Percentiles rank a stretch among this genome's conserved stretches.
Evolutionary conservation across 2,329 filamentous ascomycete genomes (phyloP).

Genomic region (Cadophora luteo-olivacea): DNA sequence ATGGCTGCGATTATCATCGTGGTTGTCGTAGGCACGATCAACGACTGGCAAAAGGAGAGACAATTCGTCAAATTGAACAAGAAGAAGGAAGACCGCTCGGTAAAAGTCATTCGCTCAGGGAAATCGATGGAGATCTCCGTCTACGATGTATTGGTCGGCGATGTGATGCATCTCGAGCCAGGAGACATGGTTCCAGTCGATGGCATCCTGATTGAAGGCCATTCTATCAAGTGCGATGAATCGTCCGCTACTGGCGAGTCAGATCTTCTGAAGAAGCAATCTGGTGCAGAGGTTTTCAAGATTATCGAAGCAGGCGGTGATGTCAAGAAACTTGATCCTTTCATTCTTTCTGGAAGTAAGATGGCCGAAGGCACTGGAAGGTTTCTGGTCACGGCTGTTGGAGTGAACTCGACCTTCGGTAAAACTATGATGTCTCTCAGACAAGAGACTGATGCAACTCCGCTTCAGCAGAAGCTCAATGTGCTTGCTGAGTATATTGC

Average conservation of each 20-base stretch:
- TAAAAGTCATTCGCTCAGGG: constrained; percentile 72
- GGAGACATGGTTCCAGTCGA: constrained; percentile 76
- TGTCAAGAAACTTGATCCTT: constrained; percentile 71
- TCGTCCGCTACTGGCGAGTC: constrained; percentile 78
- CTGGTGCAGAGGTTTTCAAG: constrained; percentile 67
- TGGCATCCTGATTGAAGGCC: constrained; percentile 70
- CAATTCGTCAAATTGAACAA: constrained; percentile 66
- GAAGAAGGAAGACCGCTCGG: constrained; percentile 68
- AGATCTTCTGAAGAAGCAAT: constrained; percentile 70
- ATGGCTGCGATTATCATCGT: constrained; percentile 78
- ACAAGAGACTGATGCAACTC: constrained; percentile 76
- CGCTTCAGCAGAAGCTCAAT: constrained; percentile 76
- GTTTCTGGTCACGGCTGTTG: constrained; percentile 76
- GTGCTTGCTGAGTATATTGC: constrained; percentile 78
- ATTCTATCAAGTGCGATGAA: constrained; percentile 74
- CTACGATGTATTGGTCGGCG: constrained; percentile 71
- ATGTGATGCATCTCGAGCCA: constrained; percentile 71
- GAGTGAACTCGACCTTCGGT: constrained; percentile 73
- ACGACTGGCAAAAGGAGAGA: constrained; percentile 80
- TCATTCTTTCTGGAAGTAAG: constrained; percentile 78
- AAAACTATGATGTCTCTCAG: constrained; percentile 78
- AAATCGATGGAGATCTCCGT: constrained; percentile 68
- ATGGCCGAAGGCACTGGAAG: constrained; percentile 75
- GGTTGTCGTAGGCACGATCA: constrained; percentile 69
- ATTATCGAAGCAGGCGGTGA: constrained; percentile 59